These are phyloP conservation scores for Coniosporium apollinis DNA, from an alignment of 495 filamentous ascomycete genomes.

Conservation along the genomic window DNA sequence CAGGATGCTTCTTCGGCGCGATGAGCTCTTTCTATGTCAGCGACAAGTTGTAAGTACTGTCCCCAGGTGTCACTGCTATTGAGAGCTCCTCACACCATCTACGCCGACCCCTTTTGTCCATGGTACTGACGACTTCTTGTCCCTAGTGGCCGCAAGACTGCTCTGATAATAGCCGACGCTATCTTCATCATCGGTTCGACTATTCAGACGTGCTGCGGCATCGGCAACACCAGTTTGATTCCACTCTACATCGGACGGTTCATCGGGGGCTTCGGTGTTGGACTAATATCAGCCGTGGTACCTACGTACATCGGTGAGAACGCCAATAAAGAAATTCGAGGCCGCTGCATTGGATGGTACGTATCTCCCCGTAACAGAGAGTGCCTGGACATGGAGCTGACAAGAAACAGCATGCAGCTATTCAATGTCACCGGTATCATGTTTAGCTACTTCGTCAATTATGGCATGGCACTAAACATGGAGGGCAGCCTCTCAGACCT, in stretches of 20 bases:
- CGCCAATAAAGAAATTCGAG: slow-evolving; percentile 12
- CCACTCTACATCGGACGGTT: slow-evolving; percentile 16
- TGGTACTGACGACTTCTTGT: slow-evolving; percentile 9
- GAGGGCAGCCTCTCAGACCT: background rate
- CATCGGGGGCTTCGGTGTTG: slow-evolving; percentile 15
- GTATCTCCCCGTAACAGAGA: background rate
- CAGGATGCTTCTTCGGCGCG: slow-evolving; percentile 1
- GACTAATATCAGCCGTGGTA: slow-evolving; percentile 12
- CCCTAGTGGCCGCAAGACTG: slow-evolving; percentile 8
- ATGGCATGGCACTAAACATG: background rate
- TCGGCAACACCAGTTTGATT: slow-evolving; percentile 14
- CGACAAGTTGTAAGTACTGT: slow-evolving; percentile 7
- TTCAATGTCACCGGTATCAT: slow-evolving; percentile 16
- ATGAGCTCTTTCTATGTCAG: slow-evolving; percentile 1
- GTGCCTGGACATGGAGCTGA: background rate
- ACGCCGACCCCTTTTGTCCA: slow-evolving; percentile 2
- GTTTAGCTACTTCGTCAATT: slow-evolving; percentile 10
- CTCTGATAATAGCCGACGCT: slow-evolving; percentile 10
- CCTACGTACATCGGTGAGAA: slow-evolving; percentile 14
- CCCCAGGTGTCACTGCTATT: background rate
- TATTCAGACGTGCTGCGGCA: slow-evolving; percentile 16
- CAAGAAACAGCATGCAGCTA: no score
- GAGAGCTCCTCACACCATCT: background rate
- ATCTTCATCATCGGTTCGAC: slow-evolving; percentile 15
- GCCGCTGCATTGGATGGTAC: slow-evolving; percentile 1